Conservation (phyloP, 495 filamentous ascomycete genomes). For the Haplographium delicatum region DNA sequence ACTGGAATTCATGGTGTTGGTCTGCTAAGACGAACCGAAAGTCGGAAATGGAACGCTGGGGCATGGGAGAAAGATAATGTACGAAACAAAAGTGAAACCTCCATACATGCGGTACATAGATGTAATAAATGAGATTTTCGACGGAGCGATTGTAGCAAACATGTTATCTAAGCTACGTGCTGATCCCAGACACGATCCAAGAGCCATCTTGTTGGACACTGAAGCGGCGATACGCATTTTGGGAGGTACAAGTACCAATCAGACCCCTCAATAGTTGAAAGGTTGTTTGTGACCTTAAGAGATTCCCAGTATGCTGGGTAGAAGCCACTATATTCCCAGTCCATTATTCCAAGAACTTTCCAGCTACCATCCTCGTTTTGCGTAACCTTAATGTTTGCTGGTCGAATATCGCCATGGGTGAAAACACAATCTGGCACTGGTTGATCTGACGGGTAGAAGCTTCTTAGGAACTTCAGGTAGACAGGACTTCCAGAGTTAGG, state of each 20-base stretch:
- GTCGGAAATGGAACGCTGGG: not conserved
- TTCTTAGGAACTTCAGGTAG: slow-evolving; percentile 30
- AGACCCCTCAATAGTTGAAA: not conserved
- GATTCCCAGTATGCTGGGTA: slow-evolving; percentile 25
- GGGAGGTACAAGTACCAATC: not conserved
- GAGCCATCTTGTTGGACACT: not conserved
- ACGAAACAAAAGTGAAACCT: too few species aligned
- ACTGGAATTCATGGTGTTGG: not conserved
- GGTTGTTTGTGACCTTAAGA: slow-evolving; percentile 17
- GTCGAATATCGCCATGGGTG: slow-evolving; percentile 36
- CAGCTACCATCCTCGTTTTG: slow-evolving; percentile 25
- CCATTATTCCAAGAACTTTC: slow-evolving; percentile 27
- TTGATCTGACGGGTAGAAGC: slow-evolving; percentile 15
- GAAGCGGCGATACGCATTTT: not conserved
- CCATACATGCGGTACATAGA: not conserved
- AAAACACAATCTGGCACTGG: slow-evolving; percentile 31
- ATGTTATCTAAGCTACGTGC: not conserved
- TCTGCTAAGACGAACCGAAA: not conserved
- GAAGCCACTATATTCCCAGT: slow-evolving; percentile 36
- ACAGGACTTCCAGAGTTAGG: slow-evolving; percentile 23
- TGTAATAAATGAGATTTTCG: not conserved
- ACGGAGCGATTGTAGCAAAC: not conserved
- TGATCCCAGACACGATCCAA: not conserved
- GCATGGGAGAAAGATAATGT: not conserved
- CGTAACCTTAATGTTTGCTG: slow-evolving; percentile 36